Evolutionary conservation across 306 rosid genomes (phyloP).

Genomic region (Cercis canadensis): DNA sequence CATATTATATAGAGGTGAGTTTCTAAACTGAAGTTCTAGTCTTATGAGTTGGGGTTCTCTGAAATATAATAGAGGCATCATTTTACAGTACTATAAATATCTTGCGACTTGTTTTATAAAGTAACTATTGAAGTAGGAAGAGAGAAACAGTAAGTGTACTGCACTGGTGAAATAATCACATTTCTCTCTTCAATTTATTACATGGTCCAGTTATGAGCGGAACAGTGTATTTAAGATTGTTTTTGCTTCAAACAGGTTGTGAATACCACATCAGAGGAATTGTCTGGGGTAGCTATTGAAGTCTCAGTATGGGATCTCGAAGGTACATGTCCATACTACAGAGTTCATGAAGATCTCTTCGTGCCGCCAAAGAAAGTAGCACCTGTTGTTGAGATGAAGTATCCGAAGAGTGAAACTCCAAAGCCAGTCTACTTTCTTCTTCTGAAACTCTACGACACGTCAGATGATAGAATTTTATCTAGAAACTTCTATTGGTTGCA

Average conservation of each 20-base stretch:
- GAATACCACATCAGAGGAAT: constrained; percentile 74
- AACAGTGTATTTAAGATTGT: too few species aligned
- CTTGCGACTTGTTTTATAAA: constrained; percentile 31
- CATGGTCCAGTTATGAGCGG: too few species aligned
- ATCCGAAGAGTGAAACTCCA: constrained; percentile 75
- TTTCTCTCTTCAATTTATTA: too few species aligned
- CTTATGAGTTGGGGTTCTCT: background rate
- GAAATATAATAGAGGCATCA: background rate
- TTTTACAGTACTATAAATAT: background rate
- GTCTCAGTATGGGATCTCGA: constrained; percentile 94
- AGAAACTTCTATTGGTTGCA: constrained; percentile 95
- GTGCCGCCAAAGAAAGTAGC: constrained; percentile 69
- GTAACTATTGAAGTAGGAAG: too few species aligned
- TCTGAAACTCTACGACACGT: constrained; percentile 75
- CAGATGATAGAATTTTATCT: constrained; percentile 66
- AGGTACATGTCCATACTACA: constrained; percentile 76
- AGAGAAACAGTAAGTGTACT: too few species aligned
- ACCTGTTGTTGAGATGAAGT: constrained; percentile 72
- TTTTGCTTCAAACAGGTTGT: constrained; percentile 68
- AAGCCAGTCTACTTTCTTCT: constrained; percentile 90
- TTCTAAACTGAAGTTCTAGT: constrained; percentile 23
- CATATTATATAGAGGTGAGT: constrained; percentile 77
- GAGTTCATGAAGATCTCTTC: constrained; percentile 57
- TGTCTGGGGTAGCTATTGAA: constrained; percentile 76
- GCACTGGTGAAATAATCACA: too few species aligned